Evolutionary conservation across 257 asterid species (phyloP).

Genomic region (Gynochthodes officinalis): DNA sequence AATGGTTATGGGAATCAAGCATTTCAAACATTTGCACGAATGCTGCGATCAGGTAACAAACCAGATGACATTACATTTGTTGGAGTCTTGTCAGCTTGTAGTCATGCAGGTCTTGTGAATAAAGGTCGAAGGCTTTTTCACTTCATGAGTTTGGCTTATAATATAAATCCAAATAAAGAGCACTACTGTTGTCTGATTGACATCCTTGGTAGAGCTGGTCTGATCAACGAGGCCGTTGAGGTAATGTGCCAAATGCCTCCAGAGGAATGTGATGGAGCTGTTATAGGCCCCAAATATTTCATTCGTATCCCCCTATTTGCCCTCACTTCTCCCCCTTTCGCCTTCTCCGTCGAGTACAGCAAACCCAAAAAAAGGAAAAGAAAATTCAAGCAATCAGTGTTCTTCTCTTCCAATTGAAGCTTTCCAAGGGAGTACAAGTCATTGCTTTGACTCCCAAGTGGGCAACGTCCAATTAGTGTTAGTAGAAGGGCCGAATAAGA

Average conservation of each 20-base stretch:
- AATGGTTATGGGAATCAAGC: constrained; percentile 49
- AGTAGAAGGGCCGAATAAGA: constrained; percentile 93
- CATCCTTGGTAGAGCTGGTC: constrained; percentile 62
- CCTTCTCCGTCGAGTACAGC: no score
- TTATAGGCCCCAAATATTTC: no score
- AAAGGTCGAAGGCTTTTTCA: constrained; percentile 47
- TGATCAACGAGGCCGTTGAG: constrained; percentile 49
- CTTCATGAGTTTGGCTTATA: constrained; percentile 44
- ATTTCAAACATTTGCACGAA: constrained; percentile 34
- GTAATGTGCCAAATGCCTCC: constrained; percentile 43
- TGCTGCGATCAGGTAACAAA: constrained; percentile 47
- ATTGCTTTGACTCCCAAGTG: constrained; percentile 64
- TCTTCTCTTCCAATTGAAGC: no score
- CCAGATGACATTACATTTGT: constrained; percentile 65
- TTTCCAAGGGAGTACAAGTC: constrained; percentile 84
- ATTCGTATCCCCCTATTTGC: no score
- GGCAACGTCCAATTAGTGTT: constrained; percentile 80
- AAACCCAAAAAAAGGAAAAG: no score
- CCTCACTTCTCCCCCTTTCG: no score
- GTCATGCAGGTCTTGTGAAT: constrained; percentile 61
- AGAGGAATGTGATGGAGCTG: constrained; percentile 33
- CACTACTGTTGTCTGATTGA: constrained; percentile 62
- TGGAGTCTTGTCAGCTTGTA: constrained; percentile 66
- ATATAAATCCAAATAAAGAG: constrained; percentile 50
- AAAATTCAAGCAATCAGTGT: no score